These are phyloP conservation scores for Glycine tomentella DNA, from an alignment of 306 rosid genomes.

Conservation along the genomic window DNA sequence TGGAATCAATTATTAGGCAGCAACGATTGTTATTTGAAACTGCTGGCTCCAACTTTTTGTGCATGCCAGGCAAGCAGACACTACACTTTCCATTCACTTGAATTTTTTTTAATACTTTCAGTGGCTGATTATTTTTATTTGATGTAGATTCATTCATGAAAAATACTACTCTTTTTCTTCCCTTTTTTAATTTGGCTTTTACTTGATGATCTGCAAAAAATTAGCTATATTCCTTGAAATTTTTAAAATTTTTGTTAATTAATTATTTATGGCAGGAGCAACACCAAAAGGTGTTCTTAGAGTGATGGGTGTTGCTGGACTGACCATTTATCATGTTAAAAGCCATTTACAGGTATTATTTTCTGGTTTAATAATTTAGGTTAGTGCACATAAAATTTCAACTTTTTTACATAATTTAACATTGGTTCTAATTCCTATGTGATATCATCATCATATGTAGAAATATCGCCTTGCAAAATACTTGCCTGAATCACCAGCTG, in stretches of 20 bases:
- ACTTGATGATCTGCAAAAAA: not conserved
- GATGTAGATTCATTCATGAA: slow-evolving; percentile 10
- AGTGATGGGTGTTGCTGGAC: slow-evolving; percentile 98
- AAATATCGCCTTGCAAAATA: slow-evolving; percentile 98
- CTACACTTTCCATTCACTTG: not conserved
- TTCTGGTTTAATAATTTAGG: slow-evolving; percentile 26
- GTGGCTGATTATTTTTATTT: too few species aligned
- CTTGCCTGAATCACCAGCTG: slow-evolving; percentile 90
- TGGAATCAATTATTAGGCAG: slow-evolving; percentile 16
- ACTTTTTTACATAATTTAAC: not conserved
- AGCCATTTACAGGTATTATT: slow-evolving; percentile 90
- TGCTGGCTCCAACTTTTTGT: not conserved
- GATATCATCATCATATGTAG: slow-evolving; percentile 51
- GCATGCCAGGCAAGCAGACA: not conserved
- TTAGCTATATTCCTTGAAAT: slow-evolving; percentile 34
- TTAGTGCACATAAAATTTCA: slow-evolving; percentile 1
- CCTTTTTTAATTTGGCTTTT: slow-evolving; percentile 3
- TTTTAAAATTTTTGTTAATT: not conserved
- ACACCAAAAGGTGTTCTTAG: slow-evolving; percentile 97
- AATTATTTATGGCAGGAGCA: slow-evolving; percentile 71
- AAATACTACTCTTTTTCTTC: not conserved
- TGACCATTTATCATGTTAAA: slow-evolving; percentile 97
- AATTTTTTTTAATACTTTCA: not conserved
- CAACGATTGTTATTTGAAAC: slow-evolving; percentile 13
- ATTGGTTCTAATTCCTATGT: slow-evolving; percentile 32